Evolutionary conservation across 106 monocot genomes (phyloP), one percentile per base, ranked within the genome.

Genomic region (Allium fistulosum): DNA sequence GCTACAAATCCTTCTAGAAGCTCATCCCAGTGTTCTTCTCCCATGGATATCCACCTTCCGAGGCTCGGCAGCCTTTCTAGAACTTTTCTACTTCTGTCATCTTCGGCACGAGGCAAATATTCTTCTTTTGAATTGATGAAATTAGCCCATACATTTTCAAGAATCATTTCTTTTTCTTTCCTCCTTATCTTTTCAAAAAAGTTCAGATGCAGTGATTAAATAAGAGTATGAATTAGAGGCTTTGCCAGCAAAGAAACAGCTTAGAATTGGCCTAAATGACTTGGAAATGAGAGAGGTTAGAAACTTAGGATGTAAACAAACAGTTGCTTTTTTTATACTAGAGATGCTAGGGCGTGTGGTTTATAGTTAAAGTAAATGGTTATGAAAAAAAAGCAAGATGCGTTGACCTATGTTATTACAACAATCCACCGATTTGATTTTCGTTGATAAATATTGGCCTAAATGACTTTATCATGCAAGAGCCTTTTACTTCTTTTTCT

Each of bases 21-120:
- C 47, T 68, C 76, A 37, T 83, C 76, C 83, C 79, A 79, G 68
- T 14, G 53, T 68, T 83, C 79, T 0, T 70, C 71, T 51, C 83
- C 79, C 75, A 79, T 78, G 7, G 83, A 79, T 27, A 75, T 75
- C 78, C 82, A 78, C 55, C 78, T 75, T 10, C 78, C 83, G 28
- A 78, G 71, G 51, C 78, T 83, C 2, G 83, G 78, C 50, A 78
- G 75, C 71, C 82, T 71, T 48, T 82, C 46, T 15, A 82, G 48
- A 10, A 71, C 10, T 14, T 48, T 67, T 49, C 67, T 46, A n/a
- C 47, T 26, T 17, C 1, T 51, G 17, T 76, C 68, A 46, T 58
- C 58, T 61, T 72, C 61, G 2, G 68, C 67, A 8, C 18, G 17
- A 0, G 75, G 67, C 26, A 71, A 14, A 17, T 66, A 37, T 26